Evolutionary conservation across 768 basidiomycete species (phyloP).

Genomic region (Clathrus columnatus): DNA sequence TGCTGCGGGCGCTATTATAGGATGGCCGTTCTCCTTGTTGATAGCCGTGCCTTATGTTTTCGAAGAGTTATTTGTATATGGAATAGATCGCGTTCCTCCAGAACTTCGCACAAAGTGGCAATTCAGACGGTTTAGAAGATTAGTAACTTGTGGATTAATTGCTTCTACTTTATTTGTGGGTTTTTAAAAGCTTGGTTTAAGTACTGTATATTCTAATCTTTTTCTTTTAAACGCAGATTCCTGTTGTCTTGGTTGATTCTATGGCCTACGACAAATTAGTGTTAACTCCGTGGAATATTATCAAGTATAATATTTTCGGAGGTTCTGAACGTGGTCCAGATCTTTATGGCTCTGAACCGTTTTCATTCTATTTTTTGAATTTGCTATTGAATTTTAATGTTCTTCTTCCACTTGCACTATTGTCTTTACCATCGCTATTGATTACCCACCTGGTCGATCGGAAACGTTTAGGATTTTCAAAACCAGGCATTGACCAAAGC

Average conservation of each 20-base stretch:
- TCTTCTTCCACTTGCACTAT: slow-evolving; percentile 67
- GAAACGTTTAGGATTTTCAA: slow-evolving; percentile 57
- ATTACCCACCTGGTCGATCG: slow-evolving; percentile 70
- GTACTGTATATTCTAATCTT: not conserved
- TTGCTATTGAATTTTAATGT: slow-evolving; percentile 93
- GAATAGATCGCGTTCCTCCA: slow-evolving; percentile 53
- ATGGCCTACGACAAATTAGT: slow-evolving; percentile 73
- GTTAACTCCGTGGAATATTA: slow-evolving; percentile 87
- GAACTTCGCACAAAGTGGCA: slow-evolving; percentile 45
- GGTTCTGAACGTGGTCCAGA: slow-evolving; percentile 72
- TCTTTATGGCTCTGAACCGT: slow-evolving; percentile 87
- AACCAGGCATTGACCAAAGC: slow-evolving; percentile 47
- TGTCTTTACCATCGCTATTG: slow-evolving; percentile 68
- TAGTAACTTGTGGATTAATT: slow-evolving; percentile 43
- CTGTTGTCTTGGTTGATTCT: slow-evolving; percentile 76
- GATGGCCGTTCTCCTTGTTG: slow-evolving; percentile 94
- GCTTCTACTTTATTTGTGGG: slow-evolving; percentile 60
- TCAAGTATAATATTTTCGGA: slow-evolving; percentile 89
- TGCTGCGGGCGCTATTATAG: slow-evolving; percentile 77
- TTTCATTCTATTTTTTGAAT: slow-evolving; percentile 81
- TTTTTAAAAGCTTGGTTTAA: slow-evolving; percentile 10
- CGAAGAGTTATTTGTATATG: slow-evolving; percentile 79
- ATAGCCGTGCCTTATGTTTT: slow-evolving; percentile 82
- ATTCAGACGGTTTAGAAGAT: slow-evolving; percentile 47
- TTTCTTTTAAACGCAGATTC: slow-evolving; percentile 51